These are phyloP conservation scores for Peziza echinospora DNA, from an alignment of 495 filamentous ascomycete species.

Conservation along the genomic window DNA sequence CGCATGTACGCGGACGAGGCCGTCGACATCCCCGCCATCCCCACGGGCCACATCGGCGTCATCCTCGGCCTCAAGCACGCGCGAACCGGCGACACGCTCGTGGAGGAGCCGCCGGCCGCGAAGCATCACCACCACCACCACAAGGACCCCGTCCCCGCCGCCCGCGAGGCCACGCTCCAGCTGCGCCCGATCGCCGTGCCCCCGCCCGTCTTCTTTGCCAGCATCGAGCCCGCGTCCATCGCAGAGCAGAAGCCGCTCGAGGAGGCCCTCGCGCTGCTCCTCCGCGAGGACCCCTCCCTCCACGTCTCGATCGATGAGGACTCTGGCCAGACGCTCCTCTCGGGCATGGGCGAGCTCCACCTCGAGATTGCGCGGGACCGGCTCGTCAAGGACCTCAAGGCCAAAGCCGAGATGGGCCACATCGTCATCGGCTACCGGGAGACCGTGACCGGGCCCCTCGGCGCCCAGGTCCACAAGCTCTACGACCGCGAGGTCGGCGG, in stretches of 20 bases:
- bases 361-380: slow-evolving; percentile 83
- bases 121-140: slow-evolving; percentile 1
- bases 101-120: slow-evolving; percentile 24
- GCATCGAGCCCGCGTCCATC: slow-evolving; percentile 64
- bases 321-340: slow-evolving; percentile 76
- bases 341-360: slow-evolving; percentile 96
- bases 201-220: slow-evolving; percentile 86
- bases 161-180: slow-evolving; percentile 40
- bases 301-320: slow-evolving; percentile 68
- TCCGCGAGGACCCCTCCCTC: slow-evolving; percentile 89
- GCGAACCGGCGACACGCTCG: slow-evolving; percentile 78
- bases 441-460: slow-evolving; percentile 31
- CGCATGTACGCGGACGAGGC: slow-evolving; percentile 85
- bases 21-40: slow-evolving; percentile 57
- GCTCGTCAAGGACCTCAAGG: slow-evolving; percentile 72
- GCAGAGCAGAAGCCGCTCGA: slow-evolving; percentile 56
- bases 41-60: slow-evolving; percentile 86
- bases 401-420: slow-evolving; percentile 68
- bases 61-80: slow-evolving; percentile 75
- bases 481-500: slow-evolving; percentile 67
- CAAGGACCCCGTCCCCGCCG: slow-evolving; percentile 1
- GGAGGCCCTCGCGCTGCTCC: slow-evolving; percentile 49
- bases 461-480: slow-evolving; percentile 31
- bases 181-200: slow-evolving; percentile 76
- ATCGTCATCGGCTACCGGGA: slow-evolving; percentile 95